Conservation (phyloP, 2,329 filamentous ascomycete species). For the Sporothrix curviconia region DNA sequence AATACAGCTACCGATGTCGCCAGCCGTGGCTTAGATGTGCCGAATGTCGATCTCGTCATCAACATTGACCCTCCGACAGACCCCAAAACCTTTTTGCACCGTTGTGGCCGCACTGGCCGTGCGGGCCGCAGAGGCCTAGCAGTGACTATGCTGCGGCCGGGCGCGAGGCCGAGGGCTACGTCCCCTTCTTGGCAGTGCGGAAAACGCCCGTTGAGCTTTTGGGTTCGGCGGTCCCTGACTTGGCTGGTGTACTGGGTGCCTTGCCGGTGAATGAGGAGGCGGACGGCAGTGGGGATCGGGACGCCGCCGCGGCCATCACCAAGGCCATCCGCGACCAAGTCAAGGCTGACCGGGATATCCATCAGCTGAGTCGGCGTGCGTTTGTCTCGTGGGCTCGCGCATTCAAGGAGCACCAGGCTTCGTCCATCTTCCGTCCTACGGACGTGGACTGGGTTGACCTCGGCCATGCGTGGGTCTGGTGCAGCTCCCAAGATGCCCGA, state of each 20-base stretch:
- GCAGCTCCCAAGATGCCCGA: constrained; percentile 93
- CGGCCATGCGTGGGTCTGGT: constrained; percentile 79
- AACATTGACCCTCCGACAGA: constrained; percentile 80
- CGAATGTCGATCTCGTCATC: constrained; percentile 82
- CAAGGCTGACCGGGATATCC: constrained; percentile 56
- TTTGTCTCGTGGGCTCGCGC: constrained; percentile 92
- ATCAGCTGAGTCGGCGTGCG: constrained; percentile 83
- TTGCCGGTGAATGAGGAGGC: constrained; percentile 6
- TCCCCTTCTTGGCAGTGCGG: constrained; percentile 77
- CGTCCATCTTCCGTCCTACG: constrained; percentile 77
- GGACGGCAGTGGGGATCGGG: constrained; percentile 18
- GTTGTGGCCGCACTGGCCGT: constrained; percentile 80
- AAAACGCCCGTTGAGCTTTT: constrained; percentile 74
- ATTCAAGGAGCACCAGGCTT: constrained; percentile 85
- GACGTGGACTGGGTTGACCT: constrained; percentile 83
- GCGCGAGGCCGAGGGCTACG: constrained; percentile 78
- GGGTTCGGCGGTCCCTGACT: constrained; percentile 44
- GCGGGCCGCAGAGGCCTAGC: constrained; percentile 82
- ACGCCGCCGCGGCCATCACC: constrained; percentile 46
- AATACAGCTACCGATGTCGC: constrained; percentile 67
- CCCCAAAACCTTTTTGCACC: constrained; percentile 91
- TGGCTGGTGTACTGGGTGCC: constrained; percentile 39
- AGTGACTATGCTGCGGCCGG: constrained; percentile 77
- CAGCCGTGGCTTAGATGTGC: constrained; percentile 84
- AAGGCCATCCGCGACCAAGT: constrained; percentile 30